Percentiles rank a stretch among this genome's conserved stretches.
Conservation (phyloP, 2,329 filamentous ascomycete genomes). For the Fusarium setosum region DNA sequence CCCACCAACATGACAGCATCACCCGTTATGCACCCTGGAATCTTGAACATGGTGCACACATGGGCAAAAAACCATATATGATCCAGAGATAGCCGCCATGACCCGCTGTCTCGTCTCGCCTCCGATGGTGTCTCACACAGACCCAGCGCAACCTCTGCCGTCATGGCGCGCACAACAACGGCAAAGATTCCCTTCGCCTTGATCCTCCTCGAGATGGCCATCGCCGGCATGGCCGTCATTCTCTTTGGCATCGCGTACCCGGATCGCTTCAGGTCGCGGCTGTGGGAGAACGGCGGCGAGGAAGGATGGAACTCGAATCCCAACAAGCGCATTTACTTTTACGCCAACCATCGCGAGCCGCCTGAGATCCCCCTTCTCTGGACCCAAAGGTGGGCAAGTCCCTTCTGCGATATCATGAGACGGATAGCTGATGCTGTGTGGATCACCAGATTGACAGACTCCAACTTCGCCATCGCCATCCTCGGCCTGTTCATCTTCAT, state of each 20-base stretch:
- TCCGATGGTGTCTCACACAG: background rate
- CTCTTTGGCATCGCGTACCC: conserved; percentile 42
- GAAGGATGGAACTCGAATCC: conserved; percentile 47
- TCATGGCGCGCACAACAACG: conserved; percentile 22
- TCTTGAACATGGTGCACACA: background rate
- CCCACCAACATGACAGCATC: background rate
- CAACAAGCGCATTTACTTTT: conserved; percentile 43
- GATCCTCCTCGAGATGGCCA: conserved; percentile 30
- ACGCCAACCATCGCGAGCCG: conserved; percentile 45
- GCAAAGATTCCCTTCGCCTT: conserved; percentile 20
- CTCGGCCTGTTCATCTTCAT: conserved; percentile 44
- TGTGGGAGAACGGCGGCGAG: conserved; percentile 44
- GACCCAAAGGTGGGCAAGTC: conserved; percentile 37
- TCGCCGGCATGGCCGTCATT: conserved; percentile 13
- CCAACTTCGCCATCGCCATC: conserved; percentile 45
- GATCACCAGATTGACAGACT: conserved; percentile 39
- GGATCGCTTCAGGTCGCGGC: conserved; percentile 33
- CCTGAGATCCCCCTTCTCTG: conserved; percentile 44
- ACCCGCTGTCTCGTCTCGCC: background rate
- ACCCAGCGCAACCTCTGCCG: background rate
- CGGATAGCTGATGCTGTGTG: background rate
- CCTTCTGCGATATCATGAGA: background rate
- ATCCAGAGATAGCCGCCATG: conserved; percentile 9
- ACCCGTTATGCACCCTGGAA: background rate
- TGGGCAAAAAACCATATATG: background rate